A percentile compares a stretch with the other conserved stretches of the same genome.
Evolutionary conservation across 345 rosid genomes (phyloP).

Genomic region (Eucalyptus urophylla): DNA sequence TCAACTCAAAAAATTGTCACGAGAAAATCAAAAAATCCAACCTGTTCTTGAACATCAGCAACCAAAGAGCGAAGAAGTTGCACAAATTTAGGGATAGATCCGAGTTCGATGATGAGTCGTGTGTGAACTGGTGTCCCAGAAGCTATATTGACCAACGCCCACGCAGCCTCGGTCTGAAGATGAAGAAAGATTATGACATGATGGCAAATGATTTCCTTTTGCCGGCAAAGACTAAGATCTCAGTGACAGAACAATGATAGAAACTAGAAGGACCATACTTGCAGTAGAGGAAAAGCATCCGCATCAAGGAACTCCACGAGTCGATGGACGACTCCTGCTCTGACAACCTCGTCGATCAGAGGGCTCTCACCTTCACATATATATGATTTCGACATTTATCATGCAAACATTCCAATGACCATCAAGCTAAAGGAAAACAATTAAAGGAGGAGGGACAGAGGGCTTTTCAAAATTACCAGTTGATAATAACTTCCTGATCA

Average conservation of each 20-base stretch:
- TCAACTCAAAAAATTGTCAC: neutral
- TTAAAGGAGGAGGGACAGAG: neutral
- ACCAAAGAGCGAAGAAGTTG: slow-evolving; percentile 51
- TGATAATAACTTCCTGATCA: slow-evolving; percentile 58
- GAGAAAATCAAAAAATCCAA: neutral
- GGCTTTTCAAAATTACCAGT: slow-evolving; percentile 23
- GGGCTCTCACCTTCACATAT: slow-evolving; percentile 40
- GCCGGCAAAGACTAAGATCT: neutral
- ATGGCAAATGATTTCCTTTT: neutral
- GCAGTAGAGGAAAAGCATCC: slow-evolving; percentile 49
- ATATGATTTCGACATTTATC: neutral
- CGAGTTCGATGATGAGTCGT: slow-evolving; percentile 46
- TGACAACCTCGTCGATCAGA: slow-evolving; percentile 67
- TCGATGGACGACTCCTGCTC: slow-evolving; percentile 57
- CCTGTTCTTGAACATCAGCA: slow-evolving; percentile 76
- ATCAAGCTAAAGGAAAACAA: neutral
- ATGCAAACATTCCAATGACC: neutral
- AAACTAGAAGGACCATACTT: slow-evolving; percentile 14
- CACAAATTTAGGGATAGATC: slow-evolving; percentile 64
- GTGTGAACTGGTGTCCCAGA: slow-evolving; percentile 66
- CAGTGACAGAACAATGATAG: neutral
- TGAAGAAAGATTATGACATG: neutral
- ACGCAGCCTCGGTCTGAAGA: slow-evolving; percentile 62
- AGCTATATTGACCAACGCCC: slow-evolving; percentile 76
- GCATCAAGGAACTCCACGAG: slow-evolving; percentile 69